Evolutionary conservation across 2,329 filamentous ascomycete species (phyloP), one percentile per base, ranked within the genome.

Genomic region (Elsinoe australis): DNA sequence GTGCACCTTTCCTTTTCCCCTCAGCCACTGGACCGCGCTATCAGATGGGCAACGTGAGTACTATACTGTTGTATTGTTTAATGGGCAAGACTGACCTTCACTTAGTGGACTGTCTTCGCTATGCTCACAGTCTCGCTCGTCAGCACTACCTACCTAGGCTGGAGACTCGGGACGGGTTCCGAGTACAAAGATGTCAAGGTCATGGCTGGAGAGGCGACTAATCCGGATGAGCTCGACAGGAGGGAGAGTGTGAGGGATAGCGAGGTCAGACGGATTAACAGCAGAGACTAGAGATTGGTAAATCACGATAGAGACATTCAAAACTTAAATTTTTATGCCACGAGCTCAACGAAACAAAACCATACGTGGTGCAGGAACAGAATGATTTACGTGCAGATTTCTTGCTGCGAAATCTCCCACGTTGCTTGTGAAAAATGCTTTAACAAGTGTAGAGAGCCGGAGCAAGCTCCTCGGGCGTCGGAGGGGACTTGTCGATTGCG

Each of bases 91-190:
- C n/a, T n/a, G n/a, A n/a, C n/a, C n/a, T 7, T 10, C 3, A 9
- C n/a, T 17, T 19, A 52, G 50, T 52, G 51, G 51, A 50, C 51
- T 12, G 47, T 52, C n/a, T 52, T 52, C 24, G 51, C 48, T 8
- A 48, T 52, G 31, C 38, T 52, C 26, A 47, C 44, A 17, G 36
- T 39, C 18, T 48, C 48, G 5, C 36, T 52, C 35, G 32, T 49
- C 17, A 52, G 49, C 36, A 47, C 49, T 15, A 28, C 44, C 4
- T 52, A 52, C 28, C 48, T 52, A 28, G 51, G 51, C 15, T 52
- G 49, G 48, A 47, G 41, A 21, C 33, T 52, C 3, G 51, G 51
- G 7, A 48, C 47, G 7, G 47, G 51, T 19, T 50, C 48, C 5
- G 51, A 52, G 31, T 52, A 52, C 45, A 33, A 47, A 10, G 49